Percentiles rank a stretch among this genome's conserved stretches.
Evolutionary conservation across 106 monocot species (phyloP).

Genomic region (Acanthochlamys bracteata): DNA sequence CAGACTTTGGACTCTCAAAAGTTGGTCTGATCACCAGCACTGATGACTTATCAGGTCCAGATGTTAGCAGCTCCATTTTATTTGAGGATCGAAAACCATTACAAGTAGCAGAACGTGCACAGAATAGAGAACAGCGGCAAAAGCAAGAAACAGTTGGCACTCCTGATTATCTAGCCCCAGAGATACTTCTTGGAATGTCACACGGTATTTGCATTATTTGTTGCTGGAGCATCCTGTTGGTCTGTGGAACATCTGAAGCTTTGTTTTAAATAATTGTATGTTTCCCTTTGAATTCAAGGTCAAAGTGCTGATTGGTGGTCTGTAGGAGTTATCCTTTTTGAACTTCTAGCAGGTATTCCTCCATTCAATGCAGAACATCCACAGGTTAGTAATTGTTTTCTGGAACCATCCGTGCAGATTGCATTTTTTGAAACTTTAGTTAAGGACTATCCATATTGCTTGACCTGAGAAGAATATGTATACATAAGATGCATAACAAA

Average conservation of each 20-base stretch:
- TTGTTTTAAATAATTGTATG: too few species aligned
- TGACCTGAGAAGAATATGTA: too few species aligned
- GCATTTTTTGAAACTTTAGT: not conserved
- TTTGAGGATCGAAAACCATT: conserved; percentile 33
- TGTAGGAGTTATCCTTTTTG: conserved; percentile 92
- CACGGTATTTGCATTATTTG: conserved; percentile 67
- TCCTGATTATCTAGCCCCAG: conserved; percentile 97
- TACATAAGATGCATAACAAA: too few species aligned
- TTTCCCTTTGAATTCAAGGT: too few species aligned
- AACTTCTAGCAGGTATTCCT: conserved; percentile 95
- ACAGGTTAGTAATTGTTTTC: conserved; percentile 43
- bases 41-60: conserved; percentile 96
- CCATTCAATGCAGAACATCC: conserved; percentile 99
- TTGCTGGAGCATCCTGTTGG: too few species aligned
- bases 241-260: too few species aligned
- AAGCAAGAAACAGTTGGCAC: conserved; percentile 93
- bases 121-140: conserved; percentile 74
- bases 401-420: not conserved
- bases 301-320: conserved; percentile 99
- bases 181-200: conserved; percentile 90
- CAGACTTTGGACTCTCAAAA: conserved; percentile 98
- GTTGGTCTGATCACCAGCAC: conserved; percentile 98
- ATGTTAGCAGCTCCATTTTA: conserved; percentile 53
- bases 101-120: conserved; percentile 28
- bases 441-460: too few species aligned